A percentile compares a stretch with the other conserved stretches of the same genome.
Evolutionary conservation across 139 green algal species (phyloP).

Genomic region (Marvania coccoides): DNA sequence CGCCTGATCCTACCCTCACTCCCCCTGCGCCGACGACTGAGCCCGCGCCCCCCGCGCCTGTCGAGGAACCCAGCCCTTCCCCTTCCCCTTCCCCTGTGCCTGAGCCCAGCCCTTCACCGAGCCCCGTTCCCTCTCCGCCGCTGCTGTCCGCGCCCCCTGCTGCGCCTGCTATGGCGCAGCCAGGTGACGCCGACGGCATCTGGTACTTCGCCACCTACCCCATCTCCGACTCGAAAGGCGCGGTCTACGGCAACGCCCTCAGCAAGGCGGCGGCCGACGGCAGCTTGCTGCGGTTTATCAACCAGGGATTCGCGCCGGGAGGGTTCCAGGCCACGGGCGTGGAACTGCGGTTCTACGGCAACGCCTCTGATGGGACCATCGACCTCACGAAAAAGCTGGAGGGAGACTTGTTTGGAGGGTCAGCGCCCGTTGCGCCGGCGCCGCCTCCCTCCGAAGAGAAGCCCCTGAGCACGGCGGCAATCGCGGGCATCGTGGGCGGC

Average conservation of each 20-base stretch:
- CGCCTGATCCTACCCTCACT: no score
- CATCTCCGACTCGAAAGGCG: not conserved
- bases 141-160: not conserved
- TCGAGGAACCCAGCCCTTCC: not conserved
- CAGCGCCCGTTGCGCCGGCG: no score
- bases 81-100: not conserved
- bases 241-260: not conserved
- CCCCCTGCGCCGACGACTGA: no score
- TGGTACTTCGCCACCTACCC: constrained; percentile 4
- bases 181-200: not conserved
- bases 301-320: not conserved
- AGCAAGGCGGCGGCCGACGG: not conserved
- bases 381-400: constrained; percentile 5
- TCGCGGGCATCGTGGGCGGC: not conserved
- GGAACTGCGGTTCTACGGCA: not conserved
- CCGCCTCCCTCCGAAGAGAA: no score
- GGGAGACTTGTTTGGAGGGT: not conserved
- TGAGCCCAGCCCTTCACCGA: no score
- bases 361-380: not conserved
- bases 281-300: not conserved
- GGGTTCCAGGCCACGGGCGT: not conserved
- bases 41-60: no score
- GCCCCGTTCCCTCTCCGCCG: not conserved
- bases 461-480: not conserved
- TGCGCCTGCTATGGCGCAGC: not conserved